phyloP scores from a whole-genome alignment of 108 stramenopile species.

The Halocafeteria seosinensis region DNA sequence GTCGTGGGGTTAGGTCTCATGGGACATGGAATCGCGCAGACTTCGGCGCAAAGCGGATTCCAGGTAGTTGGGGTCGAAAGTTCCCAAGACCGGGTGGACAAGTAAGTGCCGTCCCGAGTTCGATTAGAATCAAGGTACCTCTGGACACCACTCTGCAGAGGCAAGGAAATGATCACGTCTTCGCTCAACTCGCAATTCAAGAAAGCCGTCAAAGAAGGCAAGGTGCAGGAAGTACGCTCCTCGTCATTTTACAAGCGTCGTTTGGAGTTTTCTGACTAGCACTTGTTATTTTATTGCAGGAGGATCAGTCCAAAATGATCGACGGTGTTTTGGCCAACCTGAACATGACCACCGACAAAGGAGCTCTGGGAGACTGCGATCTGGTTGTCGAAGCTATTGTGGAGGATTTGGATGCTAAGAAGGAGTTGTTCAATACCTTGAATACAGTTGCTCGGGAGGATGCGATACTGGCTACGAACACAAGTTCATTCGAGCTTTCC shows the following conservation, averaged over 20 bases:
- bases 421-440: slow-evolving; percentile 53
- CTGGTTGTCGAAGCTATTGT: slow-evolving; percentile 83
- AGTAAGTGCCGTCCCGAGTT: neutral
- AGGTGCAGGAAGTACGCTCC: no score
- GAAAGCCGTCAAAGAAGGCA: slow-evolving; percentile 54
- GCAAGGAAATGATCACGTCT: slow-evolving; percentile 18
- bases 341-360: slow-evolving; percentile 57
- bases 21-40: slow-evolving; percentile 84
- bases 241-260: no score
- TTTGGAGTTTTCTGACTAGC: no score
- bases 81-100: slow-evolving; percentile 15
- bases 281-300: no score
- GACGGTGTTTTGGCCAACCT: slow-evolving; percentile 35
- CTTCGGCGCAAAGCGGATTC: slow-evolving; percentile 50
- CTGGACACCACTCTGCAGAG: no score
- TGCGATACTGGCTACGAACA: slow-evolving; percentile 83
- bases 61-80: slow-evolving; percentile 32
- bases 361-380: slow-evolving; percentile 52
- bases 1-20: slow-evolving; percentile 93
- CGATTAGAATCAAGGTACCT: no score
- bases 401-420: slow-evolving; percentile 78
- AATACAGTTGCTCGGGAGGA: slow-evolving; percentile 53
- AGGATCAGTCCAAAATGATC: slow-evolving; percentile 29
- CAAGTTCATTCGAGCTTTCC: slow-evolving; percentile 61
- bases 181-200: slow-evolving; percentile 18